Evolutionary conservation across 176 grass and related monocot genomes (phyloP), one percentile per base, ranked within the genome.

Genomic region (Tillandsia fasciculata): DNA sequence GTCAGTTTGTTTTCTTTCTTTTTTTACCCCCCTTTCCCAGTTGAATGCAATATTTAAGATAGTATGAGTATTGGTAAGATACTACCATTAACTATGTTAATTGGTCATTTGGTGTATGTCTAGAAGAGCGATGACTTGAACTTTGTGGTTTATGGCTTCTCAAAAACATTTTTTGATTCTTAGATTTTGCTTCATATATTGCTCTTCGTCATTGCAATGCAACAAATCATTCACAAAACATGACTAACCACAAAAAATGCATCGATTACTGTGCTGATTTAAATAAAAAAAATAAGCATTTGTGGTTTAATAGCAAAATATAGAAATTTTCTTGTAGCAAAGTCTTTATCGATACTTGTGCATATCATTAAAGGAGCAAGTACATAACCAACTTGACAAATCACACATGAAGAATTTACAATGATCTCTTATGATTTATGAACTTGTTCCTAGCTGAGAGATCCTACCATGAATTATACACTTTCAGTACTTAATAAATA

Each of bases 401-500:
- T 20, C 20, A 20, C 20, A 20, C 20, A 20, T n/a, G 56, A 61
- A 61, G 56, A 61, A 61, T 61, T 61, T 2, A 9, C 22, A 18
- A 61, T 59, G 2, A 61, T 23, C 54, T 59, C 54, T 59, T 59
- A 59, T 59, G 54, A 59, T 18, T 59, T 59, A 59, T 59, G 54
- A 22, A 59, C 12, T 59, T 17, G 15, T 15, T 59, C 14, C 54
- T 9, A 17, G 54, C 6, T 18, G 54, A 58, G 15, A 58, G 14
- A 9, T 59, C 9, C 5, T n/a, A 9, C 22, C 10, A 0, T 61
- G 15, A 61, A 61, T 61, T 5, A 22, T 57, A 9, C 15, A 17
- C 56, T n/a, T 61, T 61, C 5, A 1, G 33, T 42, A 42, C 33
- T 42, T 42, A 6, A 42, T 42, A 42, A 42, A 4, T 59, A 20